Evolutionary conservation across 2,329 filamentous ascomycete species (phyloP).

Genomic region (Capronia epimyces): DNA sequence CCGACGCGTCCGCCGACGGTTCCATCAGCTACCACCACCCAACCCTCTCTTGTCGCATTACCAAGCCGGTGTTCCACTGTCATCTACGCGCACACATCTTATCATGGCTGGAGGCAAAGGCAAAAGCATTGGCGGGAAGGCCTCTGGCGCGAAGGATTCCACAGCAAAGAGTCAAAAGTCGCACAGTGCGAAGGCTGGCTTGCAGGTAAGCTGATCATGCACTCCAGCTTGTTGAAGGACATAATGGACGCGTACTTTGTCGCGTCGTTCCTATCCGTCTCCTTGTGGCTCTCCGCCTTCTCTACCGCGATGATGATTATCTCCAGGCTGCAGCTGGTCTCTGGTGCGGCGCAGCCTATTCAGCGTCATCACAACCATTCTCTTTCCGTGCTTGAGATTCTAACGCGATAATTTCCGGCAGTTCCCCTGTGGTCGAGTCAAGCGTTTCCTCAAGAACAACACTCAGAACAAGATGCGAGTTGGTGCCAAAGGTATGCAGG

Average conservation of each 20-base stretch:
- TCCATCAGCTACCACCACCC: slow-evolving; percentile 11
- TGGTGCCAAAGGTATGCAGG: slow-evolving; percentile 67
- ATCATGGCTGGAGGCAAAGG: slow-evolving; percentile 84
- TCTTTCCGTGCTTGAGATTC: background rate
- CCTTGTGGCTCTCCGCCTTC: background rate
- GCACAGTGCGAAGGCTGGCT: slow-evolving; percentile 87
- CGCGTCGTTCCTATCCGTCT: background rate
- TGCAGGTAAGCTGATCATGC: slow-evolving; percentile 67
- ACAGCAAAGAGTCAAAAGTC: slow-evolving; percentile 87
- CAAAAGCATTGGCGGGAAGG: slow-evolving; percentile 87
- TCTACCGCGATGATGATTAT: background rate
- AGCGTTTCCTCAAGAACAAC: slow-evolving; percentile 99
- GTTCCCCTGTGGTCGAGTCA: slow-evolving; percentile 99
- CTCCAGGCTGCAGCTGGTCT: slow-evolving; percentile 3
- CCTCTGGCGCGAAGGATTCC: slow-evolving; percentile 67
- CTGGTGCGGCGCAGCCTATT: background rate
- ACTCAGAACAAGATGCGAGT: slow-evolving; percentile 99
- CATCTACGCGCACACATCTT: slow-evolving; percentile 16
- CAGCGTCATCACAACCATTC: background rate
- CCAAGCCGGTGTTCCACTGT: background rate
- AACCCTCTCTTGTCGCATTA: slow-evolving; percentile 14
- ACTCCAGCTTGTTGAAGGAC: background rate
- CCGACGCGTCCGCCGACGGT: slow-evolving; percentile 16
- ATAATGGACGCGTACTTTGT: background rate
- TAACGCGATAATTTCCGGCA: slow-evolving; percentile 38